A percentile compares a stretch with the other conserved stretches of the same genome.
phyloP scores from a whole-genome alignment of 257 asterid species.

The Gynochthodes officinalis region DNA sequence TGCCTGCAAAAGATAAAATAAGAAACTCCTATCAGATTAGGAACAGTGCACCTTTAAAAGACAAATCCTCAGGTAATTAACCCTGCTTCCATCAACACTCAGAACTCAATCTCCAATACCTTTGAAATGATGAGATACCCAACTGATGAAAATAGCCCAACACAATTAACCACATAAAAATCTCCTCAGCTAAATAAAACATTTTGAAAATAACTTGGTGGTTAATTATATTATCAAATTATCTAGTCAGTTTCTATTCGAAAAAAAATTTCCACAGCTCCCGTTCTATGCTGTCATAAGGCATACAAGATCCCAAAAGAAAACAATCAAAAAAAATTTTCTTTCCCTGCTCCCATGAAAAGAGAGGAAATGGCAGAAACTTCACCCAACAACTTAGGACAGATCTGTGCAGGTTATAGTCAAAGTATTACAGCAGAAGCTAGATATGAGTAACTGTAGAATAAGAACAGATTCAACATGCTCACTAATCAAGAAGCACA shows the following conservation, averaged over 20 bases:
- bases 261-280: too few relatives aligned
- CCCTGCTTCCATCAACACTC: neutral
- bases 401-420: neutral
- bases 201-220: neutral
- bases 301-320: neutral
- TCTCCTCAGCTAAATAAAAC: neutral
- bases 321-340: neutral
- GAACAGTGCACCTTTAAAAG: constrained; percentile 1
- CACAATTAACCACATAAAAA: neutral
- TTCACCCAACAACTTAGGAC: neutral
- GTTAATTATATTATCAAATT: neutral
- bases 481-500: neutral
- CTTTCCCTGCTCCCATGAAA: neutral
- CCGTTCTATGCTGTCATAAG: neutral
- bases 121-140: neutral
- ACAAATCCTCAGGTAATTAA: neutral
- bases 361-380: neutral
- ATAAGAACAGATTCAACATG: neutral
- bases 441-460: neutral
- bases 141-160: neutral
- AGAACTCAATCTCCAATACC: neutral
- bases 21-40: constrained; percentile 18
- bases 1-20: constrained; percentile 48
- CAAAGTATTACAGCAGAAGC: neutral
- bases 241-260: neutral